Evolutionary conservation across 768 basidiomycete species (phyloP).

Genomic region (Cubamyces sp.): DNA sequence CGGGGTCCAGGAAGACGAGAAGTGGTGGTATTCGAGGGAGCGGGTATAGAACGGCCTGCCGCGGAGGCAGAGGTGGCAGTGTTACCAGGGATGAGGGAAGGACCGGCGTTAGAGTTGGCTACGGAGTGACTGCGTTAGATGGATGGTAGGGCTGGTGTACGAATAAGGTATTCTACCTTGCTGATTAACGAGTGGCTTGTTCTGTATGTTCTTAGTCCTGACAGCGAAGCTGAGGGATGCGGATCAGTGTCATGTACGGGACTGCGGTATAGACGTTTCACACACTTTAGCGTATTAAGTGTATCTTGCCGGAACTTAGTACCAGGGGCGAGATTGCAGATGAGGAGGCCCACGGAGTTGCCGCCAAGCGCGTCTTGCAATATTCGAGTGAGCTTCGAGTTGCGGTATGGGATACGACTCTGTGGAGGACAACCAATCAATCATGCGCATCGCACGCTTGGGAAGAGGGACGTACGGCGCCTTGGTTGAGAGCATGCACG

Average conservation of each 20-base stretch:
- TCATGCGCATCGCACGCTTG: not conserved
- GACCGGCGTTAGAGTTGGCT: constrained; percentile 5
- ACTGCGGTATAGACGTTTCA: not conserved
- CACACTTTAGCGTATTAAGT: constrained; percentile 86
- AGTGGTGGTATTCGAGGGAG: constrained; percentile 70
- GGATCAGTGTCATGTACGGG: not conserved
- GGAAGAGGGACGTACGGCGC: constrained; percentile 50
- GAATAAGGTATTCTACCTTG: constrained; percentile 50
- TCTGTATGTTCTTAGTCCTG: constrained; percentile 85
- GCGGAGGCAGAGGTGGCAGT: no score
- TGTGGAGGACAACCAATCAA: constrained; percentile 33
- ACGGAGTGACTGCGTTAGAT: not conserved
- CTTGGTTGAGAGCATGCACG: constrained; percentile 80
- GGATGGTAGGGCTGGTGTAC: not conserved
- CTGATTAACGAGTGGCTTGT: constrained; percentile 78
- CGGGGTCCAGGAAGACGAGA: constrained; percentile 40
- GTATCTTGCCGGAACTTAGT: constrained; percentile 84
- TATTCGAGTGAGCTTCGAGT: constrained; percentile 86
- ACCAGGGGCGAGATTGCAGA: constrained; percentile 88
- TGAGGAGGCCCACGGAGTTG: constrained; percentile 74
- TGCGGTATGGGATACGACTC: constrained; percentile 86
- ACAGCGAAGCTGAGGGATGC: constrained; percentile 65
- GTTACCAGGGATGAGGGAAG: constrained; percentile 37
- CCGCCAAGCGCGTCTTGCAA: constrained; percentile 92
- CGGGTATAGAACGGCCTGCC: constrained; percentile 57